phyloP scores from a whole-genome alignment of 106 monocot genomes.

The Vanilla planifolia region DNA sequence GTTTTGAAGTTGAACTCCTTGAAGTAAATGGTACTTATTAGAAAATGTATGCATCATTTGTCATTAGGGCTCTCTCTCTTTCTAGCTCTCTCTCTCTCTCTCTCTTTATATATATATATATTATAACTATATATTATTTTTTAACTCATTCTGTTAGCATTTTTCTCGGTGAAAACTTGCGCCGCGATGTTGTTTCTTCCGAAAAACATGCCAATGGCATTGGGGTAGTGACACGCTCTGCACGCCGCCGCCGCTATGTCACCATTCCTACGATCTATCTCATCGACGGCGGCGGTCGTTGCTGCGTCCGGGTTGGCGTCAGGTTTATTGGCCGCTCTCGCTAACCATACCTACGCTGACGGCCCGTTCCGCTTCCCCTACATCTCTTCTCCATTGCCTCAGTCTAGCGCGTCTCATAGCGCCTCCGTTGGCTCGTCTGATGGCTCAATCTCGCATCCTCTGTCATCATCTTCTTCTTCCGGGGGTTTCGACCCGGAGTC shows the following conservation, averaged over 20 bases:
- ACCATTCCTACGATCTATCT: not conserved
- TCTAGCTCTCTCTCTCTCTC: no score
- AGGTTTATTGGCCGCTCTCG: slow-evolving; percentile 8
- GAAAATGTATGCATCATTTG: no score
- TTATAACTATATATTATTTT: no score
- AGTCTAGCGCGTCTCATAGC: not conserved
- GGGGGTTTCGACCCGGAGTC: slow-evolving; percentile 77
- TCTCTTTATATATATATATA: no score
- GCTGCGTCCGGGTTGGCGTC: slow-evolving; percentile 19
- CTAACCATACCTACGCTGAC: slow-evolving; percentile 23
- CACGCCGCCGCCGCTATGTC: not conserved
- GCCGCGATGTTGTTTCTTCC: no score
- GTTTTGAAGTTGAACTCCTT: no score
- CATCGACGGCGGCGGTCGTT: slow-evolving; percentile 7
- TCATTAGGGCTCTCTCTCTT: no score
- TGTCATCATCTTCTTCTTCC: slow-evolving; percentile 7
- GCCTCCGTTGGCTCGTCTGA: not conserved
- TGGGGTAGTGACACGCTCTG: not conserved
- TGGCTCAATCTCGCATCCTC: not conserved
- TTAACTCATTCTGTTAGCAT: no score
- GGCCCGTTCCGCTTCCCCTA: slow-evolving; percentile 7
- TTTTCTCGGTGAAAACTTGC: no score
- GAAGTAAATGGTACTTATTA: no score
- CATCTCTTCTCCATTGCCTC: slow-evolving; percentile 1
- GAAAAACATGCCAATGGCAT: no score